Conservation (phyloP, 2,329 filamentous ascomycete species). For the Hypoxylon sp. region DNA sequence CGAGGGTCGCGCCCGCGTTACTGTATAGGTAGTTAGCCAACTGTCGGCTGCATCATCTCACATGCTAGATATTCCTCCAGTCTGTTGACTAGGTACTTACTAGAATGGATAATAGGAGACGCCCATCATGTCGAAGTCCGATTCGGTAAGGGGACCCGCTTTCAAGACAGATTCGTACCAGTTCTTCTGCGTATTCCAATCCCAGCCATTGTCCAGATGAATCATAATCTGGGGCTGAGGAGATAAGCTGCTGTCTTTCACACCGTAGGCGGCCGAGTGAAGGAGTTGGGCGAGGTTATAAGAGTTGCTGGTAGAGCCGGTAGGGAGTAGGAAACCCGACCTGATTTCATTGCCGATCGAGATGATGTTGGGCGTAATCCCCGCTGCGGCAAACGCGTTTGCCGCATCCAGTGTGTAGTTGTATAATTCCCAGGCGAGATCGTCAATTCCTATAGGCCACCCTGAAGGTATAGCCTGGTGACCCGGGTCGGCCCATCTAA, state of each 20-base stretch:
- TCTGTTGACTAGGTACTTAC: slow-evolving; percentile 34
- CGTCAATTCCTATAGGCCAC: slow-evolving; percentile 68
- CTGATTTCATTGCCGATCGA: slow-evolving; percentile 80
- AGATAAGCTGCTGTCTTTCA: slow-evolving; percentile 68
- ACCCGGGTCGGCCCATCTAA: slow-evolving; percentile 70
- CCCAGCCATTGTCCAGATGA: slow-evolving; percentile 79
- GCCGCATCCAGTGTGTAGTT: slow-evolving; percentile 72
- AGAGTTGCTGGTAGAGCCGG: slow-evolving; percentile 63
- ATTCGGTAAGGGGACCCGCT: slow-evolving; percentile 56
- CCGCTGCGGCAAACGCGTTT: slow-evolving; percentile 65
- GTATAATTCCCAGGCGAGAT: slow-evolving; percentile 69
- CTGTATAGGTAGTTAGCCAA: slow-evolving; percentile 29
- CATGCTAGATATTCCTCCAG: too few species aligned
- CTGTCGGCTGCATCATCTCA: background rate
- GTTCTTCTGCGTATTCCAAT: slow-evolving; percentile 71
- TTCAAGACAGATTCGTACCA: slow-evolving; percentile 69
- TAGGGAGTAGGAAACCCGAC: slow-evolving; percentile 71
- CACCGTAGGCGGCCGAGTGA: slow-evolving; percentile 68
- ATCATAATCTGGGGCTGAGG: slow-evolving; percentile 75
- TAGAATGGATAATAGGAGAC: slow-evolving; percentile 81
- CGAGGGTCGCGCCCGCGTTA: slow-evolving; percentile 64
- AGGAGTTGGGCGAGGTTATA: slow-evolving; percentile 70
- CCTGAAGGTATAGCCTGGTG: slow-evolving; percentile 69
- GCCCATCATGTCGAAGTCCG: slow-evolving; percentile 76
- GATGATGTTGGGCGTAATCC: slow-evolving; percentile 67